Base-by-base conservation (phyloP, 2,329 filamentous ascomycete genomes). In the Periconia sp. region DNA sequence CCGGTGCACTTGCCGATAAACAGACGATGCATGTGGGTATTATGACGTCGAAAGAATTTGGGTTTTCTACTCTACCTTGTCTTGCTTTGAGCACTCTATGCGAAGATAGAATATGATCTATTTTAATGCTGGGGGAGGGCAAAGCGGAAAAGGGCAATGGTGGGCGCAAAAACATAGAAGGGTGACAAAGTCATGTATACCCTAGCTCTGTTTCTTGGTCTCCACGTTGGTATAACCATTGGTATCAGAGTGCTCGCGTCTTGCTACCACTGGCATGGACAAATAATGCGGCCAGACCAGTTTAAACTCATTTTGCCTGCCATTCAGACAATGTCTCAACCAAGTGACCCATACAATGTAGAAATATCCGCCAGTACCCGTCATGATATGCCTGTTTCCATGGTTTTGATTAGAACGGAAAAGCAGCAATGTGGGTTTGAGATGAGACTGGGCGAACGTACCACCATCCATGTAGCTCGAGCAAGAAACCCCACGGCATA, bases 311-410 rank as follows among this genome's bases (percentile, higher is more conserved):
- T 89, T 83, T 65, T 91, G 88, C 44, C 81, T 81, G 3, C 85
- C 84, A 57, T 92, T 90, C 47, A 94, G 76, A 63, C 89, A 91
- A 57, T 88, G 86, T 41, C 90, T 84, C 17, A 94, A 80, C 87
- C 90, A 93, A 23, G 92, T 85, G 14, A 90, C 88, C 90, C 91
- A 95, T 14, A 85, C 79, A 61, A 95, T 91, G 69, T 93, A 91
- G 68, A 88, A 89, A 72, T 95, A 95, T 15, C 90, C 90, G 70
- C 91, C 91, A 35, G 87, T 78, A 13, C 90, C 90, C 0, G 91
- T 94, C 81, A 93, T 86, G 37, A 93, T 67, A 74, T 93, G 90
- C 88, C 88, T 49, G 11, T 19, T 10, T 35, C n/a, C 43, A 40
- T 6, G 23, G 8, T 27, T 27, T 20, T 17, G 13, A 20, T 47